A percentile compares a stretch with the other conserved stretches of the same genome.
These are phyloP conservation scores for Moesziomyces aphidis DNA, from an alignment of 1,284 basidiomycete species.

Conservation along the genomic window DNA sequence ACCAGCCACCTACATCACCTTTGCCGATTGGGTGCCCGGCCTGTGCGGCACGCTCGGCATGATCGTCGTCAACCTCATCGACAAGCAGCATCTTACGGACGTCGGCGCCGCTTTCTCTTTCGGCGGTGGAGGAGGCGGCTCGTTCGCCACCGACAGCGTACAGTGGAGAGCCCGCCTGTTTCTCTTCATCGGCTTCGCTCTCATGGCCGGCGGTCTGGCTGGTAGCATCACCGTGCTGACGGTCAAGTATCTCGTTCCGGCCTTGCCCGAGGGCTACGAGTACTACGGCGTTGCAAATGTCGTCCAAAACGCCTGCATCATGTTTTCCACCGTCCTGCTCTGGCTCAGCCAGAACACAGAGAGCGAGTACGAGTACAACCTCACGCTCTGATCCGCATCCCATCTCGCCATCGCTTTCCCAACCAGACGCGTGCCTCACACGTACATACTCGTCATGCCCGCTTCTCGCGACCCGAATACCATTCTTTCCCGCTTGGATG, in stretches of 20 bases:
- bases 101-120: conserved; percentile 68
- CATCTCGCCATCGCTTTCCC: too few species aligned
- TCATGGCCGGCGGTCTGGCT: conserved; percentile 95
- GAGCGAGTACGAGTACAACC: conserved; percentile 87
- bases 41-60: conserved; percentile 94
- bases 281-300: conserved; percentile 97
- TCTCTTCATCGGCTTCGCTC: conserved; percentile 92
- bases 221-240: conserved; percentile 90
- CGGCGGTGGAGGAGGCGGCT: conserved; percentile 45
- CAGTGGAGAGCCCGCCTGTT: conserved; percentile 91
- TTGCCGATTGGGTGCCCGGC: conserved; percentile 95
- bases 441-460: background rate
- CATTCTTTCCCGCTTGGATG: too few species aligned
- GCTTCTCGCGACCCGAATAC: background rate
- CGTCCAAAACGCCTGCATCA: conserved; percentile 87
- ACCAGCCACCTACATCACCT: conserved; percentile 85
- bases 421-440: background rate
- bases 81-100: conserved; percentile 85
- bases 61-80: conserved; percentile 91
- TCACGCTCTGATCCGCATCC: conserved; percentile 74
- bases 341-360: conserved; percentile 86
- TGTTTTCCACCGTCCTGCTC: conserved; percentile 86
- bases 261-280: conserved; percentile 79
- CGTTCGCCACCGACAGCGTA: conserved; percentile 75
- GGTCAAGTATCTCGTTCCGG: conserved; percentile 87